phyloP scores from a whole-genome alignment of 139 green algal genomes.

The Closterium sp. region DNA sequence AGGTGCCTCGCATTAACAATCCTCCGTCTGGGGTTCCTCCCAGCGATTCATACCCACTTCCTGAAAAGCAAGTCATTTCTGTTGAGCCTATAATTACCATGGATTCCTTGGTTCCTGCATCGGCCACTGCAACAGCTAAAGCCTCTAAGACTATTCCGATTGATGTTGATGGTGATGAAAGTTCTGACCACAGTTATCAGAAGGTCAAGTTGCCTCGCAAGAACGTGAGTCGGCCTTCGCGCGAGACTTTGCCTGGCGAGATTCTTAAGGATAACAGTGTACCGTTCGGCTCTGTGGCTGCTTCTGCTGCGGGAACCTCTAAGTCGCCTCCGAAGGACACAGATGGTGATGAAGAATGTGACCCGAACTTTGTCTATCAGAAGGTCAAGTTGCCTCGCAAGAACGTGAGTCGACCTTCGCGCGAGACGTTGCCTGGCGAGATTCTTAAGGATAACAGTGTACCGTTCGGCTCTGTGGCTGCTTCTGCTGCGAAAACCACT shows the following conservation, averaged over 20 bases:
- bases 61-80: background rate
- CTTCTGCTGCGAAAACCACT: background rate
- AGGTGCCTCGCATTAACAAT: background rate
- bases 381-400: background rate
- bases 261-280: background rate
- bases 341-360: background rate
- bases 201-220: background rate
- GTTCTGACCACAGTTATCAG: background rate
- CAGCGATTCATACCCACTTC: background rate
- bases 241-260: background rate
- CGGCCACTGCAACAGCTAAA: background rate
- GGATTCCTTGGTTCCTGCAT: background rate
- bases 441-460: background rate
- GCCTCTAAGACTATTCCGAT: background rate
- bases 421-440: background rate
- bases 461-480: background rate
- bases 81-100: background rate
- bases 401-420: background rate
- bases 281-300: background rate
- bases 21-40: background rate
- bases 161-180: background rate
- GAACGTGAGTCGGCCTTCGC: background rate
- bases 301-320: background rate
- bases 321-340: background rate
- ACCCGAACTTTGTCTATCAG: background rate